Conservation (phyloP, 2,329 filamentous ascomycete species). For the Colletotrichum phormii region DNA sequence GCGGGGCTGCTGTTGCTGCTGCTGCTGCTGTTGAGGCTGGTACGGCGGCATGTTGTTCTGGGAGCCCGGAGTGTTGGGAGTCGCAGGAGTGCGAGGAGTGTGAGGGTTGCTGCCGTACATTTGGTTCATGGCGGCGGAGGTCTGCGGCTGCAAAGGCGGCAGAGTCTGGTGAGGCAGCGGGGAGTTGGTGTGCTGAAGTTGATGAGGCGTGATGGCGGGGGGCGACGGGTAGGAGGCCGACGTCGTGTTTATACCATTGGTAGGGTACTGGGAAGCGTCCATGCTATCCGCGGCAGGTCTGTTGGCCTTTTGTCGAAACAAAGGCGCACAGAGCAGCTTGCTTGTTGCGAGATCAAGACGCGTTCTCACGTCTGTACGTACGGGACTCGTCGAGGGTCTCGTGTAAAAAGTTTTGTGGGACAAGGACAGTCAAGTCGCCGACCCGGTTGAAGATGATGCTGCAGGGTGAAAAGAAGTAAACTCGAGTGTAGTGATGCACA, state of each 20-base stretch:
- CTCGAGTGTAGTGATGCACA: constrained; percentile 11
- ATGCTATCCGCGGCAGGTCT: constrained; percentile 52
- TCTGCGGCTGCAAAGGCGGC: constrained; percentile 64
- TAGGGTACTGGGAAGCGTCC: constrained; percentile 66
- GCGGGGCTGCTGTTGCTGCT: constrained; percentile 54
- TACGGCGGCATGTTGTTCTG: constrained; percentile 66
- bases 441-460: constrained; percentile 24
- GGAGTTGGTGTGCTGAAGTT: constrained; percentile 58
- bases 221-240: constrained; percentile 63
- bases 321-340: constrained; percentile 34
- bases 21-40: constrained; percentile 53
- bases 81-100: constrained; percentile 72
- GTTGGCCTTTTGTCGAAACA: constrained; percentile 36
- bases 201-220: constrained; percentile 63
- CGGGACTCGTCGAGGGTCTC: constrained; percentile 33
- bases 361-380: constrained; percentile 34
- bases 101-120: constrained; percentile 71
- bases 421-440: constrained; percentile 32
- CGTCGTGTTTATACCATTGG: constrained; percentile 68
- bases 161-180: constrained; percentile 65
- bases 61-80: constrained; percentile 70
- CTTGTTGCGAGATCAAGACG: constrained; percentile 33
- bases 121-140: constrained; percentile 60
- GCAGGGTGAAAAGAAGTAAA: constrained; percentile 13
- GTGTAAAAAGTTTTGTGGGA: constrained; percentile 34